Evolutionary conservation across 2,329 filamentous ascomycete genomes (phyloP), one percentile per base, ranked within the genome.

Genomic region (Aspergillus viridinutans): DNA sequence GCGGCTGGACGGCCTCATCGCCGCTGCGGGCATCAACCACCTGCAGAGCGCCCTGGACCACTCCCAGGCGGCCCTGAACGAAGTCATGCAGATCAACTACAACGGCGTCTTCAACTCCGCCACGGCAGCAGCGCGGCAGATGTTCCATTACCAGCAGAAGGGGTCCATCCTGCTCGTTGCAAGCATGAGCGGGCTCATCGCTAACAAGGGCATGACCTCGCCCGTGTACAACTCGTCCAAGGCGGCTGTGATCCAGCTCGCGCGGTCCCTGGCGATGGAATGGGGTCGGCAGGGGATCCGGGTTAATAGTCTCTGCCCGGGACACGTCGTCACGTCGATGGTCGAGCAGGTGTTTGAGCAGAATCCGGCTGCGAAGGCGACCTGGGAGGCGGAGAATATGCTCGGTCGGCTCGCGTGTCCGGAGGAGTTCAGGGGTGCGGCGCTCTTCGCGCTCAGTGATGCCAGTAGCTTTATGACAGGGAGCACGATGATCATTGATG

Each of bases 261-360:
- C 74, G 1, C 75, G 80, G 25, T 80, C 74, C 9, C 69, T 84
- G 28, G 79, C 82, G 0, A 80, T 80, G 61, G 82, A 84, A 67
- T 83, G 76, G 81, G 80, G 73, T 50, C 74, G 72, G 28, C 72
- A 74, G 68, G 73, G 78, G 1, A 83, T 84, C 50, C 72, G 80
- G 1, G 81, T 84, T 12, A 84, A 84, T 62, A 78, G 76, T 20
- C 63, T 83, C 21, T 81, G 77, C 58, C 81, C 81, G 0, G 81
- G 81, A 0, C 81, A 84, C 58, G 82, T 83, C 48, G 72, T 83
- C 25, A 84, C 81, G 1, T 85, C 88, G 23, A 96, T 96, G 92
- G 90, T 93, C 1, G 84, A 90, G 70, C 83, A 84, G 57, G 82
- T 96, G 32, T 94, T 96, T 67, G 81, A 86, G 62, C 81, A 88